phyloP scores from a whole-genome alignment of 2,329 filamentous ascomycete species.

The Hymenoscyphus scutula region DNA sequence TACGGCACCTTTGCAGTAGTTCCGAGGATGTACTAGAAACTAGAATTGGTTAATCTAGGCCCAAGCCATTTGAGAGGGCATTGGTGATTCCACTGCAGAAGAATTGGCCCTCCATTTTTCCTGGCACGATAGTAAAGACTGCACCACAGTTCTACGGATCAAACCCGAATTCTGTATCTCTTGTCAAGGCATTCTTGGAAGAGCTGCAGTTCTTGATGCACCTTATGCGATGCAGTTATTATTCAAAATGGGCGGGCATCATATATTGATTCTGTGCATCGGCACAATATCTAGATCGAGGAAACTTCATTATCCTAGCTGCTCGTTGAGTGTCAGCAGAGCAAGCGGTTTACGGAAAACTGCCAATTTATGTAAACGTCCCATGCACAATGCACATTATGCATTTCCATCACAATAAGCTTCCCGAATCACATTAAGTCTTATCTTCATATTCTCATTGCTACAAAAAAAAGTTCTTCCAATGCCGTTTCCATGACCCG shows the following conservation, averaged over 20 bases:
- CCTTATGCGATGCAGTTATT: not conserved
- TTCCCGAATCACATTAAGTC: not conserved
- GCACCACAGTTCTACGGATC: not conserved
- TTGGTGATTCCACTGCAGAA: not conserved
- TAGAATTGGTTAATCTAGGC: not conserved
- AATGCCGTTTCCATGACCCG: not conserved
- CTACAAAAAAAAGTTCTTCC: not conserved
- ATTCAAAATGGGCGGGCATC: not conserved
- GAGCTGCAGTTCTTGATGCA: not conserved
- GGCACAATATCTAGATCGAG: not conserved
- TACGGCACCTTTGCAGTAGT: not conserved
- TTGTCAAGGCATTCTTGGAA: not conserved
- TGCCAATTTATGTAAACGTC: not conserved
- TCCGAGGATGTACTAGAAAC: not conserved
- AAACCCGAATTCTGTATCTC: not conserved
- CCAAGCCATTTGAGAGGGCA: not conserved
- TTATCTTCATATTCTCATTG: not conserved
- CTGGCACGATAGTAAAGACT: not conserved
- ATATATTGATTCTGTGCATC: not conserved
- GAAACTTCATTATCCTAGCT: not conserved
- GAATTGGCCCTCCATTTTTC: not conserved
- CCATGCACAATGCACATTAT: not conserved
- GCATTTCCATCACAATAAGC: not conserved
- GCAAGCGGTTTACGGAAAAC: not conserved
- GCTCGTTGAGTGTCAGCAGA: not conserved